A percentile compares a stretch with the other conserved stretches of the same genome.
These are phyloP conservation scores for Arthrinium phaeospermum DNA, from an alignment of 2,329 filamentous ascomycete species.

Conservation along the genomic window DNA sequence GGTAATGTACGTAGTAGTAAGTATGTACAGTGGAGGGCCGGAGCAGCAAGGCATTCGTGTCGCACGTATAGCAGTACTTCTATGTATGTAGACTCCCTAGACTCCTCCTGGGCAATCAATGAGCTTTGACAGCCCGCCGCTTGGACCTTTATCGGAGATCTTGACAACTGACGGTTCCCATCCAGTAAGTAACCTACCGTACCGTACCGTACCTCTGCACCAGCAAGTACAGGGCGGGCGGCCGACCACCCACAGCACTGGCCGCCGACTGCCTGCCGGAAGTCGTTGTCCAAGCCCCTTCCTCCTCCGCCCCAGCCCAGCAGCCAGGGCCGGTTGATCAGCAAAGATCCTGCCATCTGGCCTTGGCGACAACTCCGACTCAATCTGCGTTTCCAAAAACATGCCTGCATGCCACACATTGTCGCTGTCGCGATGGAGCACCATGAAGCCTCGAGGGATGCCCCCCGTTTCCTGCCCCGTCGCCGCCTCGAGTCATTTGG, in stretches of 20 bases:
- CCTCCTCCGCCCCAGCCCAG: not conserved
- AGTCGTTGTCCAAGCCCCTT: not conserved
- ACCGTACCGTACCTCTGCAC: not conserved
- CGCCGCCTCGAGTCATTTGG: not conserved
- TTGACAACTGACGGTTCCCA: not conserved
- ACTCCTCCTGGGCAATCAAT: not conserved
- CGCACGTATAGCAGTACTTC: not conserved
- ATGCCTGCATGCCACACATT: not conserved
- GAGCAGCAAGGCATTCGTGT: not conserved
- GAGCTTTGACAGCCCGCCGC: not conserved
- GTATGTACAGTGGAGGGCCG: slow-evolving; percentile 1
- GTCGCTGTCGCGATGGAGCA: not conserved
- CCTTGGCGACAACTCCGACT: slow-evolving; percentile 1
- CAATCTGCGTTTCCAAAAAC: not conserved
- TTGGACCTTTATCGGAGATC: slow-evolving; percentile 12
- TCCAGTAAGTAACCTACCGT: too few relatives aligned
- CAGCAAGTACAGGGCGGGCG: not conserved
- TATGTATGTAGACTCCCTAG: too few relatives aligned
- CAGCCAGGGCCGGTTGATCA: not conserved
- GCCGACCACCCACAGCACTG: not conserved
- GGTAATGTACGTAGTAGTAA: not conserved
- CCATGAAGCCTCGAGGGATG: not conserved
- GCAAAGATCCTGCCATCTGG: not conserved
- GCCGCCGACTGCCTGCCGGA: not conserved
- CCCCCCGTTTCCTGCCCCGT: not conserved